Percentiles rank a stretch among this genome's conserved stretches.
Evolutionary conservation across 2,329 filamentous ascomycete genomes (phyloP).

Genomic region (Chalara sp.): DNA sequence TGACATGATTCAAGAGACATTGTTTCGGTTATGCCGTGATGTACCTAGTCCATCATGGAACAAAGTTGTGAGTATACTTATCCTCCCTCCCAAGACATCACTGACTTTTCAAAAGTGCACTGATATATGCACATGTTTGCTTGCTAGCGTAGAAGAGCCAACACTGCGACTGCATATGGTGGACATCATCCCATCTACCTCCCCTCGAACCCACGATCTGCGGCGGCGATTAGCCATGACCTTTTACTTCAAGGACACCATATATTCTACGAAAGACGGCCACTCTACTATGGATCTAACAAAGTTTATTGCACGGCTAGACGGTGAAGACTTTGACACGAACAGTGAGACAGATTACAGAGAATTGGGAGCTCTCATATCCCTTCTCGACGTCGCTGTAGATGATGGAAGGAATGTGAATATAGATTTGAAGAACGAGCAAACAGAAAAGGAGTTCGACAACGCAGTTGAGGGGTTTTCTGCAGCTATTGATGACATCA

Average conservation of each 20-base stretch:
- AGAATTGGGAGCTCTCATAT: conserved; percentile 56
- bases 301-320: conserved; percentile 40
- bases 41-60: conserved; percentile 33
- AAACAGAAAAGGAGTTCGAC: conserved; percentile 55
- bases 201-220: conserved; percentile 47
- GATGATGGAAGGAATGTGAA: conserved; percentile 47
- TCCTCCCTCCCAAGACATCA: not conserved
- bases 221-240: conserved; percentile 59
- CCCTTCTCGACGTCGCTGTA: conserved; percentile 68
- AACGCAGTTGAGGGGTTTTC: conserved; percentile 61
- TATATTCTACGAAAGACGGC: conserved; percentile 34
- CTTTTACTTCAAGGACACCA: conserved; percentile 49
- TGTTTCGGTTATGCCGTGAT: conserved; percentile 37
- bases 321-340: conserved; percentile 43
- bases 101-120: conserved; percentile 35
- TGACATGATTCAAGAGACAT: conserved; percentile 33
- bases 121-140: conserved; percentile 40
- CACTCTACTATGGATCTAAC: conserved; percentile 32
- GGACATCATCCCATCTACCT: conserved; percentile 48
- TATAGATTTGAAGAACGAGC: conserved; percentile 24
- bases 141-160: conserved; percentile 38
- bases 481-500: conserved; percentile 48
- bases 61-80: conserved; percentile 27
- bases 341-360: conserved; percentile 57
- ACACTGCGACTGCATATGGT: conserved; percentile 52